Evolutionary conservation across 2,329 filamentous ascomycete species (phyloP), one percentile per base, ranked within the genome.

Genomic region (Colletotrichum spaethianum): DNA sequence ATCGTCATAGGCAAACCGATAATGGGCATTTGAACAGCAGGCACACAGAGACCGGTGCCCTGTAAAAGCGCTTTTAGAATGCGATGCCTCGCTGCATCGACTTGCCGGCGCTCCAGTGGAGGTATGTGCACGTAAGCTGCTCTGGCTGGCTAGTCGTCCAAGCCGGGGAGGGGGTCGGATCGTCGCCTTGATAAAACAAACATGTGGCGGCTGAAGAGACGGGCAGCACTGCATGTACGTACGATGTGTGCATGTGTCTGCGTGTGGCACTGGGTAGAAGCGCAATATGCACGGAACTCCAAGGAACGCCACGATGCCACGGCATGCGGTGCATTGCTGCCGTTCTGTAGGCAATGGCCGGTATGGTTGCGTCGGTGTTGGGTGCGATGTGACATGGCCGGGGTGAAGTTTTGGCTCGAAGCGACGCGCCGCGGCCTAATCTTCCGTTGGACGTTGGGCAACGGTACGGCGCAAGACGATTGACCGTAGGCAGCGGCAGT

Each of bases 341-440:
- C 52, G 28, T 44, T 31, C 42, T 48, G 28, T n/a, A 36, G 57
- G 36, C 52, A 36, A 20, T 50, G 36, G 33, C 9, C 28, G 36
- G 52, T 63, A 53, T 55, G 40, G 46, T 70, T 48, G 48, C n/a
- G 36, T 9, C 4, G 48, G 20, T 48, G 18, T 40, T 46, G 28
- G 2, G 16, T 31, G 36, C 28, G 59, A 63, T 63, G 53, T 46
- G 53, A 64, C 65, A 46, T 55, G 42, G 46, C 44, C 50, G 26
- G 69, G 69, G 53, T 60, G 6, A 28, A 20, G 63, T 23, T 72
- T 16, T 69, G 69, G 69, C 69, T 60, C 52, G 48, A 63, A 28
- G 53, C 46, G 44, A 72, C 65, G 69, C 55, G 57, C 36, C 65
- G 11, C 65, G 65, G 65, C 64, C 33, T 44, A 60, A 60, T 55